phyloP scores from a whole-genome alignment of 2,329 filamentous ascomycete genomes.

The Paecilomyces fulvus region DNA sequence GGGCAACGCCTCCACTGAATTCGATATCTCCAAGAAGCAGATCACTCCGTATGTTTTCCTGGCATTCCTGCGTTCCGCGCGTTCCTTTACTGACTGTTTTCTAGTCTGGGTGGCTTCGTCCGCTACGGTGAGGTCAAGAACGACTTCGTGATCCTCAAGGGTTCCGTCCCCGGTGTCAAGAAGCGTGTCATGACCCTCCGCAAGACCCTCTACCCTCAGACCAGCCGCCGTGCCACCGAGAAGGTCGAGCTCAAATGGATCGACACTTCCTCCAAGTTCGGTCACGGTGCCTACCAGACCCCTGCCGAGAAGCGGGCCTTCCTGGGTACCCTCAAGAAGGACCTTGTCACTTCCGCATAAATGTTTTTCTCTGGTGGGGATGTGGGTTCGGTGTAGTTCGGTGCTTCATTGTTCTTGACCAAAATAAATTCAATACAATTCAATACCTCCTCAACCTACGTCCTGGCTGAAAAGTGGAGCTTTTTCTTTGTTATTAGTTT shows the following conservation, averaged over 20 bases:
- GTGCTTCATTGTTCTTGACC: conserved; percentile 31
- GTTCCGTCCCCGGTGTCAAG: conserved; percentile 94
- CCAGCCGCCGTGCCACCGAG: conserved; percentile 89
- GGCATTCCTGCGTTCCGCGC: not conserved
- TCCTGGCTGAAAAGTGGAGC: not conserved
- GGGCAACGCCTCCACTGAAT: conserved; percentile 86
- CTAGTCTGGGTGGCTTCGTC: conserved; percentile 95
- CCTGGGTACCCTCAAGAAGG: conserved; percentile 99
- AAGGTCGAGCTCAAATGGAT: conserved; percentile 99
- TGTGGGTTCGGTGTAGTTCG: conserved; percentile 27
- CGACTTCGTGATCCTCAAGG: conserved; percentile 97
- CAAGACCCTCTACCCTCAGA: conserved; percentile 98
- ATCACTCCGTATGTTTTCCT: conserved; percentile 85
- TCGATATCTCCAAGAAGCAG: conserved; percentile 97
- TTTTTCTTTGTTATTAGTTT: not conserved
- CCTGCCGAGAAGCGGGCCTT: conserved; percentile 95
- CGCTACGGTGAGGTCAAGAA: conserved; percentile 99
- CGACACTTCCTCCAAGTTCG: conserved; percentile 99
- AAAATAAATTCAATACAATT: conserved; percentile 33
- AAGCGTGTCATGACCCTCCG: conserved; percentile 98
- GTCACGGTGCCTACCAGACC: conserved; percentile 99
- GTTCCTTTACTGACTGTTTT: conserved; percentile 34
- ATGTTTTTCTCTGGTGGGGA: conserved; percentile 26
- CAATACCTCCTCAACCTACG: conserved; percentile 23
- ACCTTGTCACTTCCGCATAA: conserved; percentile 54